Evolutionary conservation across 106 monocot species (phyloP), one percentile per base, ranked within the genome.

Genomic region (Dendrobium chrysotoxum): DNA sequence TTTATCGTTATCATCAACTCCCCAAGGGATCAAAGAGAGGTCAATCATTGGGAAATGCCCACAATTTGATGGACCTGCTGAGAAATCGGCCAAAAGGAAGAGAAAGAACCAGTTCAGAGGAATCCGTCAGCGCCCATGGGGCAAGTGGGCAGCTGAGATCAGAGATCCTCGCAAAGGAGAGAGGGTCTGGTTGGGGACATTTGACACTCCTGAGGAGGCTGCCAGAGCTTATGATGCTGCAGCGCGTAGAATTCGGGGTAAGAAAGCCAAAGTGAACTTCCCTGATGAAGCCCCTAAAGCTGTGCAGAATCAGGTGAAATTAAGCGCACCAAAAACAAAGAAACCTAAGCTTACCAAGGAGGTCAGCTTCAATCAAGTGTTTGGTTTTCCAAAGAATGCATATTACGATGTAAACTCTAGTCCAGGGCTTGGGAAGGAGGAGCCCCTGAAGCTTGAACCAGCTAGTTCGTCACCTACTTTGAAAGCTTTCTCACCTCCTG

Each of bases 121-220:
- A 23, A 89, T 89, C 66, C 86, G 89, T 57, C 89, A 83, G 66
- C 86, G 87, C 23, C 89, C 89, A 26, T 89, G 89, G 89, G 89
- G 89, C 12, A 89, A 89, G 75, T 89, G 89, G 89, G 89, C 89
- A 8, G 87, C 89, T 3, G 89, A 89, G 78, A 89, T 89, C 40
- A 84, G 89, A 80, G 89, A 89, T 68, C 89, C 89, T 26, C 79
- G 75, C 42, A 89, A 87, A 75, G 89, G 89, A 5, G 89, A 87
- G 28, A 75, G 89, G 0, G 89, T 89, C 44, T 89, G 89, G 89
- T 82, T 89, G 38, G 87, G 89, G n/a, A 89, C 89, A 38, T 89
- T 77, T 58, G 84, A 89, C 72, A 86, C 89, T 55, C 75, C 89
- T 21, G 84, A 89, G 68, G 89, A 89, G 82, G 89, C 89, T 75